Evolutionary conservation across 305 asterid genomes (phyloP).

Genomic region (Solanum hybrid): DNA sequence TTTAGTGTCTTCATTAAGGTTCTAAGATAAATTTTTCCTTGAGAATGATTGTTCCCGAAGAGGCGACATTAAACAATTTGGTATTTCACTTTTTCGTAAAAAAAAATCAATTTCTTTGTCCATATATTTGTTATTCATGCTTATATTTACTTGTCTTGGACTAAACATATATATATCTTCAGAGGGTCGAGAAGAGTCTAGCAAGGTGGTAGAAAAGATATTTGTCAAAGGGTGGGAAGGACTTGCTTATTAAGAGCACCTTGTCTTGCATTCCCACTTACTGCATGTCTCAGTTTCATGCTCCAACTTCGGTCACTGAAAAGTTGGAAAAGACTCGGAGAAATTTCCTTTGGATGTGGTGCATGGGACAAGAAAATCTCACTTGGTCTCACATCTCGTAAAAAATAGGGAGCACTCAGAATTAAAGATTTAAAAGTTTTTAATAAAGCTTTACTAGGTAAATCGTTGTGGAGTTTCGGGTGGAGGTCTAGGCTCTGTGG

Average conservation of each 20-base stretch:
- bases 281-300: background rate
- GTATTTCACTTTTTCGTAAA: background rate
- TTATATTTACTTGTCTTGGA: background rate
- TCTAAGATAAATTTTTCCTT: background rate
- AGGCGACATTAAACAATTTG: background rate
- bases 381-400: background rate
- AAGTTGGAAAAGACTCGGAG: background rate
- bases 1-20: background rate
- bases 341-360: background rate
- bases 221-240: background rate
- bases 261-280: background rate
- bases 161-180: background rate
- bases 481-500: background rate
- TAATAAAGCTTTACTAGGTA: background rate
- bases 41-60: background rate
- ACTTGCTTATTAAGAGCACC: background rate
- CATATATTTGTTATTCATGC: background rate
- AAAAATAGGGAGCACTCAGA: background rate
- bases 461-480: background rate
- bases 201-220: background rate
- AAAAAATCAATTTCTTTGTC: background rate
- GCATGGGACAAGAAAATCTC: background rate
- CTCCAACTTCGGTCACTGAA: background rate
- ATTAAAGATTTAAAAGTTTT: background rate
- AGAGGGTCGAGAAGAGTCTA: background rate